Evolutionary conservation across 129 eudicot genomes (phyloP).

Genomic region (carrot (Daucus carota)): DH1_v3.0 NC_030385.2:6855501-6856000

Average conservation of each 20-base stretch:
- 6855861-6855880: too few relatives aligned
- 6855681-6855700: slow-evolving; percentile 44
- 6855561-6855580: slow-evolving; percentile 42
- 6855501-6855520: neutral
- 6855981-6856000: too few relatives aligned
- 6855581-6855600: slow-evolving; percentile 88
- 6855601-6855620: slow-evolving; percentile 96
- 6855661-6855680: slow-evolving; percentile 92
- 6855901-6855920: too few relatives aligned
- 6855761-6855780: neutral
- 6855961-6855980: too few relatives aligned
- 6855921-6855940: too few relatives aligned
- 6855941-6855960: too few relatives aligned
- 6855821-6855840: neutral
- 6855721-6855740: neutral
- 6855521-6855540: neutral
- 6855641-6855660: slow-evolving; percentile 91
- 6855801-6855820: neutral
- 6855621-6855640: slow-evolving; percentile 89
- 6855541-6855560: neutral
- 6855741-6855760: neutral
- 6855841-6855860: too few relatives aligned
- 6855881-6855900: too few relatives aligned
- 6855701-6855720: neutral
- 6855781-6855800: neutral